Percentiles rank a stretch among this genome's conserved stretches.
phyloP scores from a whole-genome alignment of 768 basidiomycete species.

The Fibroporia radiculosa region DNA sequence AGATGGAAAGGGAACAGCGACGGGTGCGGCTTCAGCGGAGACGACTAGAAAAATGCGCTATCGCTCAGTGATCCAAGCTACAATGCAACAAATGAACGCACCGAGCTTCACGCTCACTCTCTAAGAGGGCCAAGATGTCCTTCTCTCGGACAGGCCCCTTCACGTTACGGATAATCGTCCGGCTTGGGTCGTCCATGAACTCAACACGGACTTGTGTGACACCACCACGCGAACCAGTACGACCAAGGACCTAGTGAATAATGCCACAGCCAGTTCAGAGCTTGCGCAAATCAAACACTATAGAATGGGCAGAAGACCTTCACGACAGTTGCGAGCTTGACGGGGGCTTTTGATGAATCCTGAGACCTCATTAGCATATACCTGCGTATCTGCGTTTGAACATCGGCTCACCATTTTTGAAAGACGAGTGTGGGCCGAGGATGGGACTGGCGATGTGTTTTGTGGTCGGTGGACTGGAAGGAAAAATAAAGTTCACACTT shows the following conservation, averaged over 20 bases:
- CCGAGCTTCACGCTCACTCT: conserved; percentile 99
- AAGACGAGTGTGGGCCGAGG: conserved; percentile 18
- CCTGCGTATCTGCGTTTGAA: not conserved
- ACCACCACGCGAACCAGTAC: conserved; percentile 98
- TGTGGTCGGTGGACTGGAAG: conserved; percentile 16
- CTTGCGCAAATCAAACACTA: conserved; percentile 1
- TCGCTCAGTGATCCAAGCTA: not conserved
- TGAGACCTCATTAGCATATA: conserved; percentile 24
- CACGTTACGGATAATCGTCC: conserved; percentile 97
- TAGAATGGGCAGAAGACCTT: conserved; percentile 51
- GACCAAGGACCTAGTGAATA: conserved; percentile 76
- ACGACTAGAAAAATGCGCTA: conserved; percentile 8
- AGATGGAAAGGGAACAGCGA: conserved; percentile 10
- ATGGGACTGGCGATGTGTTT: conserved; percentile 20
- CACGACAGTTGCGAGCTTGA: conserved; percentile 96
- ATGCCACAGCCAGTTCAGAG: conserved; percentile 8
- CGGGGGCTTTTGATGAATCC: conserved; percentile 86
- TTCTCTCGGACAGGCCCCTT: conserved; percentile 95
- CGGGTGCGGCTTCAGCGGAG: conserved; percentile 14
- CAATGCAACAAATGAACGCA: conserved; percentile 35
- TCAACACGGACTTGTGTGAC: conserved; percentile 99
- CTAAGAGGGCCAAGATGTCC: conserved; percentile 93
- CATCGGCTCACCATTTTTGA: conserved; percentile 22
- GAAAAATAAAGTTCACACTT: conserved; percentile 24
- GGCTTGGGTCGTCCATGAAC: conserved; percentile 95